phyloP scores from a whole-genome alignment of 331 rosid genomes.

The Quercus lobata region DNA sequence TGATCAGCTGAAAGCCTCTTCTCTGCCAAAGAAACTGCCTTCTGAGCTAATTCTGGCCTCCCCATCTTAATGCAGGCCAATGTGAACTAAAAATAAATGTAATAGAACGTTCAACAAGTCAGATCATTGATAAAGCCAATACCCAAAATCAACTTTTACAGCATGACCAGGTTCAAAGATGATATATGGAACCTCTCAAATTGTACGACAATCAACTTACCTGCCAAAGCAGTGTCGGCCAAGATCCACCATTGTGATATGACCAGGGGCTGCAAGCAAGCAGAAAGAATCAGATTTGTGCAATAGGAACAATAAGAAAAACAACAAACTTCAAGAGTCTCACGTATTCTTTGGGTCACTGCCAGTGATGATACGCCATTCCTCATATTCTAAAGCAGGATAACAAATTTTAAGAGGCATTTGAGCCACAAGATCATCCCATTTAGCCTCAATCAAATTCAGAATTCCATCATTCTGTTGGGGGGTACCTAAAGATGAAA shows the following conservation, averaged over 20 bases:
- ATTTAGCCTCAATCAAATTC: slow-evolving; percentile 72
- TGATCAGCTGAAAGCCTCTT: slow-evolving; percentile 51
- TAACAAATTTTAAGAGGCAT: slow-evolving; percentile 91
- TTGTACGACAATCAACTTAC: slow-evolving; percentile 33
- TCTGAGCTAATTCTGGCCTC: slow-evolving; percentile 72
- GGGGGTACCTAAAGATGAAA: slow-evolving; percentile 74
- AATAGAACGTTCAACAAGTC: not conserved
- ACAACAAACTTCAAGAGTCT: slow-evolving; percentile 16
- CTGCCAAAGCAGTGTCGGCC: slow-evolving; percentile 97
- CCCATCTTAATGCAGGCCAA: slow-evolving; percentile 96
- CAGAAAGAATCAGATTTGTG: not conserved
- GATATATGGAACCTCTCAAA: not conserved
- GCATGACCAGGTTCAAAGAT: not conserved
- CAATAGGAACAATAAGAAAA: not conserved
- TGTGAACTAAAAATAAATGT: slow-evolving; percentile 50
- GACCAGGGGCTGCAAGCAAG: slow-evolving; percentile 79
- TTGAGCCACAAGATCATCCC: slow-evolving; percentile 78
- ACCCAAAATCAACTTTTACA: not conserved
- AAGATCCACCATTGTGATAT: slow-evolving; percentile 89
- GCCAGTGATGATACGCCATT: slow-evolving; percentile 87
- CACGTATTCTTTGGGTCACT: slow-evolving; percentile 93
- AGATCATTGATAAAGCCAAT: not conserved
- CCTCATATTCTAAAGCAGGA: slow-evolving; percentile 76
- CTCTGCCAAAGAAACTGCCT: slow-evolving; percentile 73
- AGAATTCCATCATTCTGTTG: slow-evolving; percentile 63